A percentile compares a stretch with the other conserved stretches of the same genome.
Conservation (phyloP, 345 rosid species). For the Gossypium anomalum region DNA sequence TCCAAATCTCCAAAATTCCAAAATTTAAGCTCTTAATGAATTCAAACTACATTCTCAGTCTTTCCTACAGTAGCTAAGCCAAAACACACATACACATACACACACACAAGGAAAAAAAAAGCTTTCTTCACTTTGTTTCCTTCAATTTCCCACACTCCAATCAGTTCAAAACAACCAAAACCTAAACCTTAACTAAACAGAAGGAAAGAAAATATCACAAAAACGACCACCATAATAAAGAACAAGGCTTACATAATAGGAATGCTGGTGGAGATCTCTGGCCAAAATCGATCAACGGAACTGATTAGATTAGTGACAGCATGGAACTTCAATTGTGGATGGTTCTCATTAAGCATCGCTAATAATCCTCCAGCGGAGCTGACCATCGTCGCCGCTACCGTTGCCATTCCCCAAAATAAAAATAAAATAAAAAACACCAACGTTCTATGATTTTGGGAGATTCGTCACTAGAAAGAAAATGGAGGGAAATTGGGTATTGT, state of each 20-base stretch:
- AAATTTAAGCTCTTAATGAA: background rate
- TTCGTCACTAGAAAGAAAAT: background rate
- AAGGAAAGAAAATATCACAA: background rate
- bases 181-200: constrained; percentile 10
- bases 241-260: constrained; percentile 61
- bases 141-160: constrained; percentile 10
- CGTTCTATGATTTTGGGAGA: background rate
- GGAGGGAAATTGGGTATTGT: background rate
- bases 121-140: background rate
- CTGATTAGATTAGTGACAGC: constrained; percentile 83
- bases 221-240: background rate
- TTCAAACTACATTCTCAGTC: background rate
- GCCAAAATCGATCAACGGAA: constrained; percentile 92
- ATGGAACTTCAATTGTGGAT: constrained; percentile 79
- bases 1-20: background rate
- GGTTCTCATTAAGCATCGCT: constrained; percentile 92
- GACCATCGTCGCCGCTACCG: constrained; percentile 69
- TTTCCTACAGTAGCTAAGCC: background rate
- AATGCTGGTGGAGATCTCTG: constrained; percentile 98
- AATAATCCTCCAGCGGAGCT: constrained; percentile 92
- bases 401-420: background rate
- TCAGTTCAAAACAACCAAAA: constrained; percentile 18
- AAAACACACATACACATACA: background rate
- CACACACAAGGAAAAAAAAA: no score
- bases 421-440: background rate